A percentile compares a stretch with the other conserved stretches of the same genome.
Conservation (phyloP, 1,139 yeast genomes). For the Scheffersomyces stambukii region DNA sequence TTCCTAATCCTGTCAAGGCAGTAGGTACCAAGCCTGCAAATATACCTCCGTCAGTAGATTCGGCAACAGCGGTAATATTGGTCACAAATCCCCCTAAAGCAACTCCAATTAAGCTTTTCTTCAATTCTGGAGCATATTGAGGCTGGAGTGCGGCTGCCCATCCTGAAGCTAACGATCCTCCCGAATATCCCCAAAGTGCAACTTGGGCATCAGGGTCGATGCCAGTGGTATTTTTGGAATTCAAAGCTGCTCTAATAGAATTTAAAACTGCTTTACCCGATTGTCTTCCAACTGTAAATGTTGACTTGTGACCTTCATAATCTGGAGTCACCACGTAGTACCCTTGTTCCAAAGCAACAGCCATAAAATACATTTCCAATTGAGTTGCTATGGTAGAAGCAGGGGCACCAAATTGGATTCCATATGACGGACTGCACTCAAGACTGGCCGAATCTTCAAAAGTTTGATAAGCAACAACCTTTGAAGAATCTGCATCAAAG, state of each 20-base stretch:
- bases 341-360: conserved; percentile 19
- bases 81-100: conserved; percentile 32
- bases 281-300: conserved; percentile 21
- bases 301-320: conserved; percentile 17
- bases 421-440: conserved; percentile 14
- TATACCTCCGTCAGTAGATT: conserved; percentile 19
- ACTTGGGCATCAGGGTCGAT: conserved; percentile 16
- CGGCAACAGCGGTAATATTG: conserved; percentile 21
- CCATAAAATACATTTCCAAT: conserved; percentile 18
- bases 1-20: conserved; percentile 22
- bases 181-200: conserved; percentile 26
- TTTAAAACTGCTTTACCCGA: conserved; percentile 22
- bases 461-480: conserved; percentile 18
- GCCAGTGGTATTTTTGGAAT: conserved; percentile 17
- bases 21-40: conserved; percentile 25
- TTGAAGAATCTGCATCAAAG: conserved; percentile 18
- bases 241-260: conserved; percentile 18
- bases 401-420: conserved; percentile 11
- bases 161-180: conserved; percentile 24
- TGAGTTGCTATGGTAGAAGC: conserved; percentile 11
- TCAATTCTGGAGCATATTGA: conserved; percentile 30
- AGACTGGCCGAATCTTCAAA: conserved; percentile 12
- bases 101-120: conserved; percentile 21
- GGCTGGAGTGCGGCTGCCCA: conserved; percentile 31
- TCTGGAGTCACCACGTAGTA: conserved; percentile 24